phyloP scores from a whole-genome alignment of 345 rosid genomes.

The Bretschneidera sinensis region DNA sequence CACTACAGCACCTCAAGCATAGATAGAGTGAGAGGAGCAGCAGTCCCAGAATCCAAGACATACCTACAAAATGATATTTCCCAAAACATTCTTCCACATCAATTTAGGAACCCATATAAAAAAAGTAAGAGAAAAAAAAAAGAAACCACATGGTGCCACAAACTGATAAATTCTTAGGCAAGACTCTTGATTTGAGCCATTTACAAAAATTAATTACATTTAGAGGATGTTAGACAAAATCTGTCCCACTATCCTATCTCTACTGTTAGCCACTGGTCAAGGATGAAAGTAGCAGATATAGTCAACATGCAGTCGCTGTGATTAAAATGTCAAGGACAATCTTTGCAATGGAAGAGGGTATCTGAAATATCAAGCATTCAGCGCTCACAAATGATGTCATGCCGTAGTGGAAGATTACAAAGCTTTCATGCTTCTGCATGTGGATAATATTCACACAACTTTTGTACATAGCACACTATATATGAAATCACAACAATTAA shows the following conservation, averaged over 20 bases:
- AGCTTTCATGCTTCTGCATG: neutral
- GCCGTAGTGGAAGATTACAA: neutral
- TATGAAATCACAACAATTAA: neutral
- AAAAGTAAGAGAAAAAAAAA: conserved; percentile 11
- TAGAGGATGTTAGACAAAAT: neutral
- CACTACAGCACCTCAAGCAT: conserved; percentile 78
- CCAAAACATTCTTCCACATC: neutral
- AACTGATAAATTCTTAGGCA: no score
- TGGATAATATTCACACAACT: neutral
- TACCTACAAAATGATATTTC: conserved; percentile 55
- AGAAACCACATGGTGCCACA: neutral
- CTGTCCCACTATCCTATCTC: neutral
- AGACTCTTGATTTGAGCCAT: neutral
- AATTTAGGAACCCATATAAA: neutral
- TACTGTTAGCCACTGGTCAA: neutral
- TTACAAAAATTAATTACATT: neutral
- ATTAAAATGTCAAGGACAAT: neutral
- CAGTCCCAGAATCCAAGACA: conserved; percentile 90
- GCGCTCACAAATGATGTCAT: neutral
- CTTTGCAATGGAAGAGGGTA: neutral
- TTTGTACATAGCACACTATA: no score
- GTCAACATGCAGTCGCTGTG: neutral
- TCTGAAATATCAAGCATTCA: neutral
- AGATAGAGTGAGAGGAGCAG: conserved; percentile 93
- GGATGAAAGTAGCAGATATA: neutral